Evolutionary conservation across 345 rosid genomes (phyloP).

Genomic region (Gossypium ekmanianum): DNA sequence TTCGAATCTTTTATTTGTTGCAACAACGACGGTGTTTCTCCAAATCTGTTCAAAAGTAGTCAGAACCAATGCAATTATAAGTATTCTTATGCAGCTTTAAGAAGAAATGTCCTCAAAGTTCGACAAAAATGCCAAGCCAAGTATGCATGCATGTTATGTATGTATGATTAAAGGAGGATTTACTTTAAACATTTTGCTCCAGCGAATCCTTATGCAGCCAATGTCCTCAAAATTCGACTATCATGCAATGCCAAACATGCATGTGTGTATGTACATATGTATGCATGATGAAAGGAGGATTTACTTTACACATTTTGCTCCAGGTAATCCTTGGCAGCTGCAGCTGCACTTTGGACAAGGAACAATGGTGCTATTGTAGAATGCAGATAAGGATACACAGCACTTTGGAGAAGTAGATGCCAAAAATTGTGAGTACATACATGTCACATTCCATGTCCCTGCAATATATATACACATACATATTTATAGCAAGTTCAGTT

Average conservation of each 20-base stretch:
- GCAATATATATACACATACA: constrained; percentile 7
- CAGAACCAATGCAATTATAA: neutral
- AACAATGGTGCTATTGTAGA: constrained; percentile 56
- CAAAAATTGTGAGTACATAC: constrained; percentile 59
- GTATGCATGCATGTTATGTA: too few relatives aligned
- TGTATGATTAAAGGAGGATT: too few relatives aligned
- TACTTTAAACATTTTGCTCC: too few relatives aligned
- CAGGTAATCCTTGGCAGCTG: constrained; percentile 47
- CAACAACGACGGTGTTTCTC: constrained; percentile 36
- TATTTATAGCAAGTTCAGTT: neutral
- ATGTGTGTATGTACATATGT: neutral
- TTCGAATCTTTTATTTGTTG: constrained; percentile 40
- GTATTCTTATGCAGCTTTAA: neutral
- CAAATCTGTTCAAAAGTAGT: constrained; percentile 27
- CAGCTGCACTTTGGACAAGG: constrained; percentile 80
- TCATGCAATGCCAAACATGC: neutral
- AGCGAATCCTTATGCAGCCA: too few relatives aligned
- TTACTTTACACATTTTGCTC: constrained; percentile 53
- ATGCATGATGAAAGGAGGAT: neutral
- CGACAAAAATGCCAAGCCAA: too few relatives aligned
- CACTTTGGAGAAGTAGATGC: constrained; percentile 68
- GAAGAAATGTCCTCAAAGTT: neutral
- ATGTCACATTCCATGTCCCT: constrained; percentile 76
- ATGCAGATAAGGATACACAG: constrained; percentile 82
- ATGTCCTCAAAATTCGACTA: neutral